These are phyloP conservation scores for Globisporangium middletonii DNA, from an alignment of 352 stramenopile genomes.

Conservation along the genomic window DNA sequence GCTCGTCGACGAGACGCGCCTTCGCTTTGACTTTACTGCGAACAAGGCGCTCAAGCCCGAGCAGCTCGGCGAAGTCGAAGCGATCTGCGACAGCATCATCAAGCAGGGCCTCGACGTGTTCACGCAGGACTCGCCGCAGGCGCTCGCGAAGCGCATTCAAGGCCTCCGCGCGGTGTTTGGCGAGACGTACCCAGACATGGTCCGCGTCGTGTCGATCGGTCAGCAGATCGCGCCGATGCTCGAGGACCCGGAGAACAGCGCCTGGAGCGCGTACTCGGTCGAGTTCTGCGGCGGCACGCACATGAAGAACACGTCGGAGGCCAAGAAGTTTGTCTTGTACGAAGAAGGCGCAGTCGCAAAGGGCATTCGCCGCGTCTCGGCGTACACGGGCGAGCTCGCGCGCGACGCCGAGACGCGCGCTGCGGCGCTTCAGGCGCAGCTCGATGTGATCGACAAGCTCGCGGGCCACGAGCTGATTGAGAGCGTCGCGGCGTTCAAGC, in stretches of 20 bases:
- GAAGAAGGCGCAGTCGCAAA: slow-evolving; percentile 96
- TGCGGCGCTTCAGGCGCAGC: slow-evolving; percentile 66
- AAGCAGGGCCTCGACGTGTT: slow-evolving; percentile 90
- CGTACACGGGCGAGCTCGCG: slow-evolving; percentile 89
- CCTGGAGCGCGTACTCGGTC: slow-evolving; percentile 91
- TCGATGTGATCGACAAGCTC: slow-evolving; percentile 75
- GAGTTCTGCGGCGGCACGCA: slow-evolving; percentile 99
- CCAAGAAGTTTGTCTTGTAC: slow-evolving; percentile 95
- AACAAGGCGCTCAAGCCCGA: slow-evolving; percentile 93
- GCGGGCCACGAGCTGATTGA: slow-evolving; percentile 75
- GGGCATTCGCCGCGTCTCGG: slow-evolving; percentile 95
- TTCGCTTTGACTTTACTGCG: slow-evolving; percentile 98
- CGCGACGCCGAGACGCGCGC: slow-evolving; percentile 83
- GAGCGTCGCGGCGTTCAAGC: slow-evolving; percentile 89
- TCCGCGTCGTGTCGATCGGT: slow-evolving; percentile 96
- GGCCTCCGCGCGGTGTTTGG: slow-evolving; percentile 98
- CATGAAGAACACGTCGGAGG: slow-evolving; percentile 94
- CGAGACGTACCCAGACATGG: slow-evolving; percentile 98
- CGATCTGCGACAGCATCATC: slow-evolving; percentile 87
- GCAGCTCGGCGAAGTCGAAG: slow-evolving; percentile 86
- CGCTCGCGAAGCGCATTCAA: slow-evolving; percentile 92
- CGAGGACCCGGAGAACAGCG: slow-evolving; percentile 83
- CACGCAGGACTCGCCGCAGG: slow-evolving; percentile 90
- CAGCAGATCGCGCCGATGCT: slow-evolving; percentile 67
- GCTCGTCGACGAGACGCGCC: slow-evolving; percentile 94